Evolutionary conservation across 495 filamentous ascomycete genomes (phyloP), one percentile per base, ranked within the genome.

Genomic region (Massariosphaeria phaeospora): DNA sequence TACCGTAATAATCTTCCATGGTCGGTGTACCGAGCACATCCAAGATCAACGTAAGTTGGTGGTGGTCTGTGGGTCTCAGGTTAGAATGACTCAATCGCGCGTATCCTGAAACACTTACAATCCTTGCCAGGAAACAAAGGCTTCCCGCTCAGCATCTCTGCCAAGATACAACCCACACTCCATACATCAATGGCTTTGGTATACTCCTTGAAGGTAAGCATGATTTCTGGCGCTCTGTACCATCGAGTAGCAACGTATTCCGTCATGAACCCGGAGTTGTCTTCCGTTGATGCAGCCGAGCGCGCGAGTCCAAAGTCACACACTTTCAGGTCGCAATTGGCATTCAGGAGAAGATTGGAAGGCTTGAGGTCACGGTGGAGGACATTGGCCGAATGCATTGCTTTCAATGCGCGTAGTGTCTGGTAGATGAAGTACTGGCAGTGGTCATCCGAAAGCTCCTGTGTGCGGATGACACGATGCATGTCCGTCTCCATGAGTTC

Each of bases 401-500:
- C 96, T 77, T 98, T 98, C 67, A 98, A 76, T 24, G 93, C 93
- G 64, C 93, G 62, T 27, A 75, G 67, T 13, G 72, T 75, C 69
- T 75, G 72, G 63, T 75, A 75, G 57, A 75, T 75, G 71, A 75
- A 75, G 61, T 73, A 75, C 48, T 75, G 72, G 69, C 72, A 75
- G 53, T 75, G 72, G 53, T 94, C 94, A 67, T 98, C 93, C 59
- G 93, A 96, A 68, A 98, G 78, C 58, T 73, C 70, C 49, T 73
- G 70, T 4, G 94, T 99, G 53, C 94, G 91, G 63, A 99, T 99
- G 55, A 99, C 94, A 40, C 94, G 84, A 68, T 99, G 94, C 94
- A 99, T 99, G 65, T 99, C 94, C 23, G 94, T 99, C 74, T 99
- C 94, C 94, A 99, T 99, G 54, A 99, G 81, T 72, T 99, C 94